Evolutionary conservation across 768 basidiomycete genomes (phyloP), one percentile per base, ranked within the genome.

Genomic region (Boletus sensibilis): DNA sequence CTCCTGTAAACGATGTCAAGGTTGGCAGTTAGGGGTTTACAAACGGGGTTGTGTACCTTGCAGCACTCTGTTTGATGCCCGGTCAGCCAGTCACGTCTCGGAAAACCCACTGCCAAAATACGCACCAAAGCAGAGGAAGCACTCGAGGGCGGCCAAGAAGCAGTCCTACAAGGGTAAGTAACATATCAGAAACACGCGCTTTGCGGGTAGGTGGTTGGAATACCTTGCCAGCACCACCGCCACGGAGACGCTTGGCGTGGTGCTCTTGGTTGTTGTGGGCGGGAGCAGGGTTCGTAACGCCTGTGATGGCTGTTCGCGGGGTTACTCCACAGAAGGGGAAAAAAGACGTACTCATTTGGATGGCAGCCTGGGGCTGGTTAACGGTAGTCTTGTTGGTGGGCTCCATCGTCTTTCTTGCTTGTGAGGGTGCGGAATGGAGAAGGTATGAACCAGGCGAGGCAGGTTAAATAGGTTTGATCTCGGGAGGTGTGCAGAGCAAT

Each of bases 121-220:
- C 85, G 63, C 59, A 86, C 85, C 87, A 67, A 82, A 90, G 74
- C 88, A 90, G 23, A 90, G 62, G 80, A 88, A 90, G 67, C 86
- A 88, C 29, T 77, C 83, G 35, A 87, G 7, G 18, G 80, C 50
- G 20, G 78, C 85, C 27, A 90, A 51, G 74, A 87, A 81, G 68
- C 86, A 89, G 68, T 88, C 86, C 87, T 89, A 55, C 35, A 52
- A 23, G 41, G 14, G 59, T 38, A 34, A 8, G 25, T 12, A 20
- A 18, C 6, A 12, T 5, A 14, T 63, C 29, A 60, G 35, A 41
- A 18, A 14, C 0, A 20, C 4, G 37, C 23, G 16, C 9, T 9
- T 20, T 39, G 29, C 20, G 27, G 49, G 49, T 0, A 40, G 12
- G 16, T 1, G 10, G 31, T 37, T 4, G 35, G 54, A 60, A 51